These are phyloP conservation scores for Hymenoscyphus scutula DNA, from an alignment of 2,329 filamentous ascomycete species.

Conservation along the genomic window DNA sequence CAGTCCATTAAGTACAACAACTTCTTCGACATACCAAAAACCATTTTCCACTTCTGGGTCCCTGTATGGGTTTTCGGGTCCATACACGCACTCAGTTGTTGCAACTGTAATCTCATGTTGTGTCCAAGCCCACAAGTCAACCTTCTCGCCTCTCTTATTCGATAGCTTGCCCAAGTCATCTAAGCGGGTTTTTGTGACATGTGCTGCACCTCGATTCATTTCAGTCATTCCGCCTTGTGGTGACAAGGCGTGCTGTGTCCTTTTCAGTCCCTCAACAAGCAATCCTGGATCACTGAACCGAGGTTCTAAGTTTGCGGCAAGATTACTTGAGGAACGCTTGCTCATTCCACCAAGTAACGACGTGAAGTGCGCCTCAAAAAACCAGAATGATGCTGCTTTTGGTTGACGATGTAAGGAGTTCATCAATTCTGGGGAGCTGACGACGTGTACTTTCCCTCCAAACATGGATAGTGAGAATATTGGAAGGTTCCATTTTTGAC, in stretches of 20 bases:
- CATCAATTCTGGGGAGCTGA: neutral
- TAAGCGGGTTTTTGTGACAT: neutral
- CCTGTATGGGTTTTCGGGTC: neutral
- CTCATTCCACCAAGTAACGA: neutral
- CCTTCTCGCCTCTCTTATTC: too few species aligned
- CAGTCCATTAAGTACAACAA: too few species aligned
- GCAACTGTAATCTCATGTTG: constrained; percentile 8
- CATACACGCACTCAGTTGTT: constrained; percentile 4
- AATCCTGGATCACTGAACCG: neutral
- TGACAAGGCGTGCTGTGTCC: neutral
- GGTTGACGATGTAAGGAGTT: neutral
- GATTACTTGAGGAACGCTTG: neutral
- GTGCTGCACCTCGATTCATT: neutral
- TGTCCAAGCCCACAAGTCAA: constrained; percentile 2
- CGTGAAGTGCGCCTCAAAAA: constrained; percentile 1
- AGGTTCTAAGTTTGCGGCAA: neutral
- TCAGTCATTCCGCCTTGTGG: neutral
- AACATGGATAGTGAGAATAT: constrained; percentile 1
- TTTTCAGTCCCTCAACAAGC: neutral
- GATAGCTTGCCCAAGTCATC: neutral
- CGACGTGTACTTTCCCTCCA: neutral
- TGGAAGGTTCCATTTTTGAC: constrained; percentile 3
- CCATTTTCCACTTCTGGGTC: neutral
- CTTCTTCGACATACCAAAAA: constrained; percentile 5
- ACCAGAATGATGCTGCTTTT: constrained; percentile 6